Conservation (phyloP, 345 rosid species). For the Litchi chinensis region DNA sequence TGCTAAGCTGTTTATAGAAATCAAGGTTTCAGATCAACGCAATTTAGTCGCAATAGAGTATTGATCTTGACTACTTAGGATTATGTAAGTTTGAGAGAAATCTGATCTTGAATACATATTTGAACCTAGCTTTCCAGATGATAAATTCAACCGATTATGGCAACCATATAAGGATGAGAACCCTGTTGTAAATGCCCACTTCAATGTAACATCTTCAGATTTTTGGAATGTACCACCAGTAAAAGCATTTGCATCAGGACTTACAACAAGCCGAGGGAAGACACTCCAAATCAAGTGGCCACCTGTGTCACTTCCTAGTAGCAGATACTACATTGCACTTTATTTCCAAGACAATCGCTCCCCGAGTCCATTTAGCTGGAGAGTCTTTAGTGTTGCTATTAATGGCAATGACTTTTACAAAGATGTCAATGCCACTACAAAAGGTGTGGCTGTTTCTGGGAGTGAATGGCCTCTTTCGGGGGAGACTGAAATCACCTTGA, state of each 20-base stretch:
- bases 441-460: conserved; percentile 68
- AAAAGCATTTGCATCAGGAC: conserved; percentile 50
- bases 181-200: conserved; percentile 35
- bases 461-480: conserved; percentile 77
- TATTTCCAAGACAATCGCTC: conserved; percentile 77
- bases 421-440: conserved; percentile 60
- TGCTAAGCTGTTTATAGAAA: neutral
- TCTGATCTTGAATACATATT: conserved; percentile 19
- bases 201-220: conserved; percentile 44
- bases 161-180: conserved; percentile 63
- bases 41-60: no score
- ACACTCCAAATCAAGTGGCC: conserved; percentile 66
- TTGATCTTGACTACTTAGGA: no score
- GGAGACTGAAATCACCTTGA: conserved; percentile 57
- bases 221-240: conserved; percentile 81
- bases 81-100: neutral
- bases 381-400: conserved; percentile 64
- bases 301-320: conserved; percentile 48
- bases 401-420: conserved; percentile 63
- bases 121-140: conserved; percentile 77
- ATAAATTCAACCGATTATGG: conserved; percentile 68
- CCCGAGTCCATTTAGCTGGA: conserved; percentile 68
- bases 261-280: conserved; percentile 63
- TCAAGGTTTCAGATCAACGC: neutral
- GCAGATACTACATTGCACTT: conserved; percentile 68